These are phyloP conservation scores for Trichoderma parareesei DNA, from an alignment of 495 filamentous ascomycete genomes.

Conservation along the genomic window DNA sequence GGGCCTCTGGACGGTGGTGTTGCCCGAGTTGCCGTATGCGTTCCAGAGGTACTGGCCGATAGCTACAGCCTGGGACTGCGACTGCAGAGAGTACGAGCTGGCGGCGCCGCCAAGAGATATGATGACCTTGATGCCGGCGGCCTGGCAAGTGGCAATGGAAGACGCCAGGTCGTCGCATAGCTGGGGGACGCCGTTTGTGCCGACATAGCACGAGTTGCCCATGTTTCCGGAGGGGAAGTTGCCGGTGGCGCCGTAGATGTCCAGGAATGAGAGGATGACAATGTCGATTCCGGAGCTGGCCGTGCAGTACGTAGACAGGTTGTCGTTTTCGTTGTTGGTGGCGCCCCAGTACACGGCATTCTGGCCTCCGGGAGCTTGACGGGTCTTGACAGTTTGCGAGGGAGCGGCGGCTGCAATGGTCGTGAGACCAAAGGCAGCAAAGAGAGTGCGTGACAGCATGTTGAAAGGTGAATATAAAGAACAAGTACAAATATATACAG, in stretches of 20 bases:
- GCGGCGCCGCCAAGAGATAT: conserved; percentile 46
- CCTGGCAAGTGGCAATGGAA: conserved; percentile 51
- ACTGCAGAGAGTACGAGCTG: conserved; percentile 10
- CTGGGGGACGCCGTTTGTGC: conserved; percentile 8
- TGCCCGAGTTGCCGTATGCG: conserved; percentile 44
- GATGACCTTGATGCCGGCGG: conserved; percentile 48
- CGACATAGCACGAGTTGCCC: conserved; percentile 27
- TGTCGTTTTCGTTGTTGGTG: conserved; percentile 32
- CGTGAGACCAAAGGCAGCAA: background rate
- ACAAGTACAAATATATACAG: background rate
- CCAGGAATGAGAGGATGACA: conserved; percentile 46
- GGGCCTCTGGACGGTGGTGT: conserved; percentile 35
- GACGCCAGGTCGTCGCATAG: conserved; percentile 24
- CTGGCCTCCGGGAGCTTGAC: conserved; percentile 10
- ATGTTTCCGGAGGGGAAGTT: conserved; percentile 30
- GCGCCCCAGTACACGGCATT: conserved; percentile 41
- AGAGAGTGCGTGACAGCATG: background rate
- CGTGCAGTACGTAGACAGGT: conserved; percentile 33
- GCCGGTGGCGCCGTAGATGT: conserved; percentile 28
- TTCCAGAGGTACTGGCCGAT: conserved; percentile 37
- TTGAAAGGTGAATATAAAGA: background rate
- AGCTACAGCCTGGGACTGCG: conserved; percentile 10
- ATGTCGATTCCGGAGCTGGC: conserved; percentile 36
- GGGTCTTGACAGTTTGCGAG: background rate
- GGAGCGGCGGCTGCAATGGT: background rate